phyloP scores from a whole-genome alignment of 352 stramenopile genomes.

The Pythium periplocum region DNA sequence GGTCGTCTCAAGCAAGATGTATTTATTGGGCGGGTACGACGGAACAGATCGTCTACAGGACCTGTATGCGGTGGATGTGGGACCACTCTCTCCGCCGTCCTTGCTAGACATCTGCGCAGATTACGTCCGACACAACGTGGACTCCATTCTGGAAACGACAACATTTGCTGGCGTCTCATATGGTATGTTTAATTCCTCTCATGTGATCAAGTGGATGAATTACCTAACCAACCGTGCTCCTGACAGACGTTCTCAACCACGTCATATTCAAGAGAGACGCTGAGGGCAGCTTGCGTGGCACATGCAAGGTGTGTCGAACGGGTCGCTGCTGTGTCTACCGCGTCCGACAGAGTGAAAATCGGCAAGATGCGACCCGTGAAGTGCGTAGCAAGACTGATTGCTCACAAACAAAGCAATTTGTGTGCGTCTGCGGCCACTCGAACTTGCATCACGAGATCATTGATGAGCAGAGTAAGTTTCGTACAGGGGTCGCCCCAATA shows the following conservation, averaged over 20 bases:
- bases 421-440: slow-evolving; percentile 68
- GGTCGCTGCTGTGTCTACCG: slow-evolving; percentile 72
- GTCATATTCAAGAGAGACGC: slow-evolving; percentile 74
- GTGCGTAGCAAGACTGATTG: slow-evolving; percentile 17
- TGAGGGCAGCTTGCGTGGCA: slow-evolving; percentile 56
- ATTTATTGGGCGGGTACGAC: slow-evolving; percentile 82
- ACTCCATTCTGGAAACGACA: slow-evolving; percentile 52
- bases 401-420: slow-evolving; percentile 21
- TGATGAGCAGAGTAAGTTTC: slow-evolving; percentile 61
- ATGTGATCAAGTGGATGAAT: too few relatives aligned
- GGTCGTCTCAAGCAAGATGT: slow-evolving; percentile 79
- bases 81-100: slow-evolving; percentile 62
- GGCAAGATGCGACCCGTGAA: slow-evolving; percentile 9
- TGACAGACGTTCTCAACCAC: slow-evolving; percentile 63
- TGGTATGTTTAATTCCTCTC: slow-evolving; percentile 19
- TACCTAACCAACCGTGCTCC: too few relatives aligned
- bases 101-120: slow-evolving; percentile 69
- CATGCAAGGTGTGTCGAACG: slow-evolving; percentile 66
- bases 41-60: slow-evolving; percentile 80
- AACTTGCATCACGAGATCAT: slow-evolving; percentile 73
- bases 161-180: slow-evolving; percentile 75
- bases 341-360: slow-evolving; percentile 26
- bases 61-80: slow-evolving; percentile 82
- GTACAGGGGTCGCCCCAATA: background rate
- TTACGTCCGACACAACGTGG: slow-evolving; percentile 61